phyloP scores from a whole-genome alignment of 192 early-diverging fungal genomes.

The Phycomyces blakesleeanus region DNA sequence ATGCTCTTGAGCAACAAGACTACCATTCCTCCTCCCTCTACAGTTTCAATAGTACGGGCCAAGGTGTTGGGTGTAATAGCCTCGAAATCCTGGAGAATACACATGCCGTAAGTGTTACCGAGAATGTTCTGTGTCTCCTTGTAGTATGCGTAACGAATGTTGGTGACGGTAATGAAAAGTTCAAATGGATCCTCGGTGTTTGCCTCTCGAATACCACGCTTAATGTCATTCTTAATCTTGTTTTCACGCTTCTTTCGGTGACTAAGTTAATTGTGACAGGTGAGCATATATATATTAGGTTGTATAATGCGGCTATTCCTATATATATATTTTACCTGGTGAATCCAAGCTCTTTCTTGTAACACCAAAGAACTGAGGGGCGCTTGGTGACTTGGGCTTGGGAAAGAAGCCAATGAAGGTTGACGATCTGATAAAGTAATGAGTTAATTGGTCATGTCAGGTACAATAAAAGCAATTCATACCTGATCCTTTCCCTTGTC shows the following conservation, averaged over 20 bases:
- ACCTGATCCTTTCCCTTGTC: conserved; percentile 89
- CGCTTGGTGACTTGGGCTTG: conserved; percentile 87
- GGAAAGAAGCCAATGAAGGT: conserved; percentile 93
- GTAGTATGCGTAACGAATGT: conserved; percentile 99
- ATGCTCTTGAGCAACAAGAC: conserved; percentile 92
- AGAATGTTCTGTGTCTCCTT: conserved; percentile 98
- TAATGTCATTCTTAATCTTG: conserved; percentile 93
- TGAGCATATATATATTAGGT: neutral
- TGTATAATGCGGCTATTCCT: neutral
- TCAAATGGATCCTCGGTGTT: conserved; percentile 99
- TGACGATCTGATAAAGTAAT: conserved; percentile 68
- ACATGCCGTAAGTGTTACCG: conserved; percentile 98
- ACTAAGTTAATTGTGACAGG: conserved; percentile 30
- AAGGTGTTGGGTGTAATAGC: conserved; percentile 96
- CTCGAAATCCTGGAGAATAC: conserved; percentile 97
- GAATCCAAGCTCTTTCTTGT: conserved; percentile 98
- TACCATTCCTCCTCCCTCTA: conserved; percentile 95
- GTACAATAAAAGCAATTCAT: conserved; percentile 6
- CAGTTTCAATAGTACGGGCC: conserved; percentile 96
- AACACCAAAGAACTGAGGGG: conserved; percentile 99
- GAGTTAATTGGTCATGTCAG: neutral
- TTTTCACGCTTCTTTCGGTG: conserved; percentile 96
- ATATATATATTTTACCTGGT: conserved; percentile 52
- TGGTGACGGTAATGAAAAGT: conserved; percentile 90
- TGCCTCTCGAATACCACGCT: conserved; percentile 82